Percentiles rank a stretch among this genome's conserved stretches.
These are phyloP conservation scores for Gynostemma pentaphyllum DNA, from an alignment of 306 rosid genomes.

Conservation along the genomic window DNA sequence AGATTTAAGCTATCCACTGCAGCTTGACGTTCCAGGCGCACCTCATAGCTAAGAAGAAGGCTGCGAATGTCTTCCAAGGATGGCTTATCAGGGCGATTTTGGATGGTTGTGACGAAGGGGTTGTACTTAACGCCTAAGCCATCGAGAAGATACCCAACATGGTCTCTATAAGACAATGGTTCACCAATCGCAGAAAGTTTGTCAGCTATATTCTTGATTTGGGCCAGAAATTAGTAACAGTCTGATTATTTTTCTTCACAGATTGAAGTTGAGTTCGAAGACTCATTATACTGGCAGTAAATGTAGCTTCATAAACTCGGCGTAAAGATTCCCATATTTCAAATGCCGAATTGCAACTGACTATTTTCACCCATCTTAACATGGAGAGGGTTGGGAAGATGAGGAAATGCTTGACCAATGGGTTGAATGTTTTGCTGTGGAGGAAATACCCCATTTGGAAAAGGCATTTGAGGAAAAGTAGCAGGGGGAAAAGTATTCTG, in stretches of 20 bases:
- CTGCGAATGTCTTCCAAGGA: not conserved
- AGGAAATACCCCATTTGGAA: no score
- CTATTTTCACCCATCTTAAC: not conserved
- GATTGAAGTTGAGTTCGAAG: not conserved
- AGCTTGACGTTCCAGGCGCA: not conserved
- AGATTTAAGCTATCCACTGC: not conserved
- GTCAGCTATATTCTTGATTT: not conserved
- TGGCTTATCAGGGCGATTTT: not conserved
- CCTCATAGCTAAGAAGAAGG: no score
- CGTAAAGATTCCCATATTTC: not conserved
- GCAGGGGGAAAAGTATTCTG: no score
- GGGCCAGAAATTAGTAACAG: not conserved
- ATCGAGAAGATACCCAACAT: not conserved
- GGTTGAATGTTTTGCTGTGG: no score
- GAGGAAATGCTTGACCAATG: no score
- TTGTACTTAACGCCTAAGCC: not conserved
- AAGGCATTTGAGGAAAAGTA: no score
- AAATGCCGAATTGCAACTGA: not conserved
- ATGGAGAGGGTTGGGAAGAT: no score
- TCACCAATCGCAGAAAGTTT: no score
- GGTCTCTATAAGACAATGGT: not conserved
- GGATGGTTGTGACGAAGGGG: no score
- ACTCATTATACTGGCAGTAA: not conserved
- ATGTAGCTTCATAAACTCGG: not conserved
- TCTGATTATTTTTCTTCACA: not conserved